A percentile compares a stretch with the other conserved stretches of the same genome.
Conservation (phyloP, 352 stramenopile genomes). For the Phytopythium mirpurense region DNA sequence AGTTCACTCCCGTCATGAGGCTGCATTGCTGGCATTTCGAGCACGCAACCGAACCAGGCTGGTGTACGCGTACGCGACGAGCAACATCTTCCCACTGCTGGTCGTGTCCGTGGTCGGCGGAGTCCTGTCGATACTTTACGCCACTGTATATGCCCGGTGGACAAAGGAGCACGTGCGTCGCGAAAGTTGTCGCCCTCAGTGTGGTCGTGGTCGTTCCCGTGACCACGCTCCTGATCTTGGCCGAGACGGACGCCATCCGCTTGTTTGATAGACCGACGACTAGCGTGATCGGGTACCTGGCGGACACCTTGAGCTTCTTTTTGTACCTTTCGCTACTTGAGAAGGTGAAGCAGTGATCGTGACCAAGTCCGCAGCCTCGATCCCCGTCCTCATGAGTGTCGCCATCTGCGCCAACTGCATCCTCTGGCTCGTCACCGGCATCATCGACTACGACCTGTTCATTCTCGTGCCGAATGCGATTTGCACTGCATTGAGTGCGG, state of each 20-base stretch:
- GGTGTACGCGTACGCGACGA: conserved; percentile 4
- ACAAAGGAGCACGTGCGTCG: conserved; percentile 17
- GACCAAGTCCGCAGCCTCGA: conserved; percentile 21
- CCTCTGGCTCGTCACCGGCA: conserved; percentile 33
- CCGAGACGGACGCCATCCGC: not conserved
- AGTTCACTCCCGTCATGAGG: not conserved
- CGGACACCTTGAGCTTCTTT: conserved; percentile 7
- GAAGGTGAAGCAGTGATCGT: conserved; percentile 23
- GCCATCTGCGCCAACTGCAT: conserved; percentile 15
- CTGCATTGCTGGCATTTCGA: not conserved
- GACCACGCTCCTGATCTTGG: conserved; percentile 1
- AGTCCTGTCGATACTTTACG: conserved; percentile 26
- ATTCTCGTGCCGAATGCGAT: conserved; percentile 24
- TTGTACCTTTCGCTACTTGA: conserved; percentile 26
- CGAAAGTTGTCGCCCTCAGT: not conserved
- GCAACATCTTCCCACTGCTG: conserved; percentile 26
- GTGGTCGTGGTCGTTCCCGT: conserved; percentile 1
- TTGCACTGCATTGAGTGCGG: conserved; percentile 12
- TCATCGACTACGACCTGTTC: conserved; percentile 31
- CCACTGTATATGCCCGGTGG: conserved; percentile 23
- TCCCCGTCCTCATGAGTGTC: conserved; percentile 23
- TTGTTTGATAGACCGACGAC: not conserved
- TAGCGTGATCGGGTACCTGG: conserved; percentile 2
- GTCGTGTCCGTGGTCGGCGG: conserved; percentile 22
- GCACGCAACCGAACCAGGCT: not conserved